phyloP scores from a whole-genome alignment of 228 moss, liverwort and hornwort species.

The Sphagnum magellanicum region DNA sequence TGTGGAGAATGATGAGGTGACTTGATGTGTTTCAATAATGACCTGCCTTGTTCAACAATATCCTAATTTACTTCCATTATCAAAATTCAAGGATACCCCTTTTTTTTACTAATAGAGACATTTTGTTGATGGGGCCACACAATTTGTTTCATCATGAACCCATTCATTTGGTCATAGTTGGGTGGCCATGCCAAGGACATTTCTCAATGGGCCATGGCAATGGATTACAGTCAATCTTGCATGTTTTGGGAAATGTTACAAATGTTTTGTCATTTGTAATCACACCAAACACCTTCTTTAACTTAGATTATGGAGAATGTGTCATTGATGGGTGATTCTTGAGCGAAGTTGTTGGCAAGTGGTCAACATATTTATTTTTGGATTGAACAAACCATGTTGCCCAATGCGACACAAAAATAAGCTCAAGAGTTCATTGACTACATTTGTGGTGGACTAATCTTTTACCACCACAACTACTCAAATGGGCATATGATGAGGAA shows the following conservation, averaged over 20 bases:
- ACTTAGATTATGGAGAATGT: neutral
- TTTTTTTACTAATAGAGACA: neutral
- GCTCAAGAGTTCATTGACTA: neutral
- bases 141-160: neutral
- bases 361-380: neutral
- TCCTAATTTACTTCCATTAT: neutral
- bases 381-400: neutral
- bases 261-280: neutral
- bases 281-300: neutral
- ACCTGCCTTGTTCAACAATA: neutral
- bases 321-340: neutral
- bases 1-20: neutral
- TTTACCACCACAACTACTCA: neutral
- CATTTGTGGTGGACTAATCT: neutral
- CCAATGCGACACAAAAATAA: neutral
- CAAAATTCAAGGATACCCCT: neutral
- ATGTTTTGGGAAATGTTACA: neutral
- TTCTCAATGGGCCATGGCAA: too few species aligned
- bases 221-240: neutral
- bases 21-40: neutral
- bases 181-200: neutral
- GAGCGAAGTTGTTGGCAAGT: neutral
- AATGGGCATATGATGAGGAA: neutral
- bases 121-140: neutral
- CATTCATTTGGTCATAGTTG: neutral